A percentile compares a stretch with the other conserved stretches of the same genome.
phyloP scores from a whole-genome alignment of 2,329 filamentous ascomycete species.

The Rhinocladiella mackenziei region DNA sequence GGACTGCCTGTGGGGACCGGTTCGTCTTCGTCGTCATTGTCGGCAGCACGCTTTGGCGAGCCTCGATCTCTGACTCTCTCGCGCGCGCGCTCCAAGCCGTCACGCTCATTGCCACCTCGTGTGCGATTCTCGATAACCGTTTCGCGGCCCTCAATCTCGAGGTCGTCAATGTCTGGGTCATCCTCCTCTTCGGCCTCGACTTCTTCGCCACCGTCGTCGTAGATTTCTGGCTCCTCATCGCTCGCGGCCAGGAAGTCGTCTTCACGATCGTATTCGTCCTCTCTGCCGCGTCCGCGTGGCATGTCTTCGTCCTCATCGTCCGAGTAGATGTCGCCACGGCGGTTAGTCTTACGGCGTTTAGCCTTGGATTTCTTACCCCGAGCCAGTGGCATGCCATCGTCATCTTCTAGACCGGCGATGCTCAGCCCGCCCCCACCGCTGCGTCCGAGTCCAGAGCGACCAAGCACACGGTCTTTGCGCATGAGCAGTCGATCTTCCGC shows the following conservation, averaged over 20 bases:
- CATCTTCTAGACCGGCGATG: conserved; percentile 56
- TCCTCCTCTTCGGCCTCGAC: conserved; percentile 36
- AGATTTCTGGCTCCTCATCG: conserved; percentile 47
- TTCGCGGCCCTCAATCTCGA: conserved; percentile 31
- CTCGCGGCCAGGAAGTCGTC: conserved; percentile 67
- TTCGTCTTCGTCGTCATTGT: conserved; percentile 23
- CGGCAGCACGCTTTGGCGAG: conserved; percentile 17
- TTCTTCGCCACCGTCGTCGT: conserved; percentile 41
- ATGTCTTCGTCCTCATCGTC: conserved; percentile 49
- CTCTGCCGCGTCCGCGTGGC: conserved; percentile 51
- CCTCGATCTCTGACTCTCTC: conserved; percentile 8
- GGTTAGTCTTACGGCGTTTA: conserved; percentile 39
- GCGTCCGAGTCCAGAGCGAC: conserved; percentile 46
- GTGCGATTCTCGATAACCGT: conserved; percentile 25
- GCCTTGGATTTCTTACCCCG: conserved; percentile 33
- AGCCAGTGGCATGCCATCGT: conserved; percentile 46
- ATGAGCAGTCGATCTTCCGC: conserved; percentile 54
- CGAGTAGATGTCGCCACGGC: conserved; percentile 47
- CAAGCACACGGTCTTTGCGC: conserved; percentile 45
- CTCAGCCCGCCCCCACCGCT: conserved; percentile 50
- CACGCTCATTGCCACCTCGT: conserved; percentile 18
- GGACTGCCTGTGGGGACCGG: too few relatives aligned
- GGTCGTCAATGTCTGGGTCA: conserved; percentile 44
- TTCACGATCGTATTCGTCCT: conserved; percentile 79
- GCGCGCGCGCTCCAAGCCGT: conserved; percentile 13